These are phyloP conservation scores for Carex sylvatica DNA, from an alignment of 202 grass and related monocot species.

Conservation along the genomic window DNA sequence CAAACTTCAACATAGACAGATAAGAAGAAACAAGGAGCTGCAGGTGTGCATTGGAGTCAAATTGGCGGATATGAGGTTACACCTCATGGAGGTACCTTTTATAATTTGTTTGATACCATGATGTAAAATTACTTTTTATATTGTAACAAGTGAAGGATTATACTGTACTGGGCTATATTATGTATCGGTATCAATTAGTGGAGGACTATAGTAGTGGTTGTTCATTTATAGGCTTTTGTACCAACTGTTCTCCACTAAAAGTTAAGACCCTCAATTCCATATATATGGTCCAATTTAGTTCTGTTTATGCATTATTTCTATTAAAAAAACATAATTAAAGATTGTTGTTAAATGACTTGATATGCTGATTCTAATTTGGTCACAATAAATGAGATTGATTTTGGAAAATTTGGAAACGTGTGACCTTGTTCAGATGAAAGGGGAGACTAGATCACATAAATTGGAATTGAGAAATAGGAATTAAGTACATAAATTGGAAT, in stretches of 20 bases:
- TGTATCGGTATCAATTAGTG: neutral
- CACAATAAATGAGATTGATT: constrained; percentile 17
- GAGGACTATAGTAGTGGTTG: neutral
- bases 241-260: neutral
- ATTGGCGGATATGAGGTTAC: constrained; percentile 78
- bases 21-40: constrained; percentile 78
- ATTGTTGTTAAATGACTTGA: neutral
- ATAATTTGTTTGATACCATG: neutral
- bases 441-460: neutral
- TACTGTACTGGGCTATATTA: neutral
- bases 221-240: neutral
- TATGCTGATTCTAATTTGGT: neutral
- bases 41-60: constrained; percentile 90
- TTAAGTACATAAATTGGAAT: too few species aligned
- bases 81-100: constrained; percentile 80
- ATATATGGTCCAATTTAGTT: neutral
- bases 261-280: neutral
- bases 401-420: constrained; percentile 6
- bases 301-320: neutral
- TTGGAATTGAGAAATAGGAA: neutral
- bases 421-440: neutral
- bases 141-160: neutral
- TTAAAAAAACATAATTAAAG: neutral
- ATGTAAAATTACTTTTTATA: neutral
- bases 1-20: constrained; percentile 47